These are phyloP conservation scores for Adansonia rubrostipa DNA, from an alignment of 441 rosid species.

Conservation along the genomic window DNA sequence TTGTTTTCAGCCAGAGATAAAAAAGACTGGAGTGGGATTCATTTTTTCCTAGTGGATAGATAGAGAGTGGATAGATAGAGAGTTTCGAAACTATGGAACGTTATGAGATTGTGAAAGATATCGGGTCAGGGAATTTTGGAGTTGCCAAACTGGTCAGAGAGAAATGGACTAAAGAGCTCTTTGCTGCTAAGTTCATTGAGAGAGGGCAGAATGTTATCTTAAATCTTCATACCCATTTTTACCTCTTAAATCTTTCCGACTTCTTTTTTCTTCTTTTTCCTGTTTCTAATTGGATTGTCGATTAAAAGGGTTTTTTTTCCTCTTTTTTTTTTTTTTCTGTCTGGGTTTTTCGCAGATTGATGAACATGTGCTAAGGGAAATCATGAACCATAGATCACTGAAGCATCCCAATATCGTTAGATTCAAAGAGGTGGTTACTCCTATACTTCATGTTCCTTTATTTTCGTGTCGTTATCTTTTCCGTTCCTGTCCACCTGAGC, in stretches of 20 bases:
- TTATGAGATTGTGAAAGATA: constrained; percentile 58
- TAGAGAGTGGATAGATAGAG: too few species aligned
- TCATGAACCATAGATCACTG: constrained; percentile 62
- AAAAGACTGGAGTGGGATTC: neutral
- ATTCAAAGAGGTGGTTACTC: constrained; percentile 54
- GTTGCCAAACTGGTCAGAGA: constrained; percentile 63
- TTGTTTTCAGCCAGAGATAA: neutral
- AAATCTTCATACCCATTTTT: neutral
- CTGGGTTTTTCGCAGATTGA: constrained; percentile 46
- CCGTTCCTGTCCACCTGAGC: neutral
- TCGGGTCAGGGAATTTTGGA: constrained; percentile 70
- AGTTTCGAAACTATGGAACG: constrained; percentile 45
- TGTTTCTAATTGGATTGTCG: constrained; percentile 9
- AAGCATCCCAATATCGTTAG: constrained; percentile 65
- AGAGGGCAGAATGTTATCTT: constrained; percentile 58
- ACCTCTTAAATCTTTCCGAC: neutral
- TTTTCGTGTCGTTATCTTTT: neutral
- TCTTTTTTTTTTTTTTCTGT: neutral
- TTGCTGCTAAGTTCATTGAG: constrained; percentile 68
- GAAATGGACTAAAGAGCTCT: constrained; percentile 47
- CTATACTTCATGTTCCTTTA: neutral
- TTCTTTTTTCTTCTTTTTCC: neutral
- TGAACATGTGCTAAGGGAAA: constrained; percentile 61
- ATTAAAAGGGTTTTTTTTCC: constrained; percentile 13
- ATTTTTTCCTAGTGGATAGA: neutral